Percentiles rank a stretch among this genome's conserved stretches.
Conservation (phyloP, 2,329 filamentous ascomycete species). For the Ploettnerulaceae sp. region DNA sequence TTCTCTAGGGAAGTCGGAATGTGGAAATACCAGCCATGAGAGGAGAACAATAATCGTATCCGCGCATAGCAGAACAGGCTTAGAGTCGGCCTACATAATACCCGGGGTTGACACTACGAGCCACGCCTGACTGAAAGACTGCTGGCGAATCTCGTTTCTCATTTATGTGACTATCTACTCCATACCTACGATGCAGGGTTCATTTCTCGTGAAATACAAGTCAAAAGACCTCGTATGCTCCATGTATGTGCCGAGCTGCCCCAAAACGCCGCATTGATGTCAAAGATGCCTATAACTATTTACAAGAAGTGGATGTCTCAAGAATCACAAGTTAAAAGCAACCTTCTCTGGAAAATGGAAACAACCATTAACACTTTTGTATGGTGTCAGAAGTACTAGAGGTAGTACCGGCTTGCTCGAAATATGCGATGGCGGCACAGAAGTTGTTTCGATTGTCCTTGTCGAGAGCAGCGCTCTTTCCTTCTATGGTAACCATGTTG, state of each 20-base stretch:
- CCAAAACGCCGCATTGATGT: constrained; percentile 5
- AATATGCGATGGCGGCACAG: constrained; percentile 55
- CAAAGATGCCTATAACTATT: constrained; percentile 16
- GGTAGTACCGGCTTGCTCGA: constrained; percentile 29
- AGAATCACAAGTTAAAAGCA: constrained; percentile 2
- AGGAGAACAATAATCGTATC: no score
- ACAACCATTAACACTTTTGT: constrained; percentile 1
- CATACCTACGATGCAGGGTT: neutral
- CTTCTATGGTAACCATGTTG: constrained; percentile 67
- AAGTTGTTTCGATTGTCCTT: constrained; percentile 62
- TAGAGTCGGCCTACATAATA: no score
- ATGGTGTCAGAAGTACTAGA: neutral
- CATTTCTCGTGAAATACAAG: neutral
- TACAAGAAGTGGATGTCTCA: constrained; percentile 26
- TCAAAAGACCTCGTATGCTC: constrained; percentile 6
- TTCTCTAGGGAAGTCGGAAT: no score
- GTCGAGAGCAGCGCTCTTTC: constrained; percentile 48
- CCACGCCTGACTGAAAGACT: no score
- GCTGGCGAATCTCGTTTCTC: neutral
- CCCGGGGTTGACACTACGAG: no score
- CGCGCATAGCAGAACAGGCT: no score
- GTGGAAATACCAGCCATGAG: no score
- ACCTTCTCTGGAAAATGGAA: neutral
- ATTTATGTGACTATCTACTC: constrained; percentile 1
- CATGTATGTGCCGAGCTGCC: neutral